These are phyloP conservation scores for Plasmodium inui DNA, from an alignment of 169 alveolate genomes.

Conservation along the genomic window DNA sequence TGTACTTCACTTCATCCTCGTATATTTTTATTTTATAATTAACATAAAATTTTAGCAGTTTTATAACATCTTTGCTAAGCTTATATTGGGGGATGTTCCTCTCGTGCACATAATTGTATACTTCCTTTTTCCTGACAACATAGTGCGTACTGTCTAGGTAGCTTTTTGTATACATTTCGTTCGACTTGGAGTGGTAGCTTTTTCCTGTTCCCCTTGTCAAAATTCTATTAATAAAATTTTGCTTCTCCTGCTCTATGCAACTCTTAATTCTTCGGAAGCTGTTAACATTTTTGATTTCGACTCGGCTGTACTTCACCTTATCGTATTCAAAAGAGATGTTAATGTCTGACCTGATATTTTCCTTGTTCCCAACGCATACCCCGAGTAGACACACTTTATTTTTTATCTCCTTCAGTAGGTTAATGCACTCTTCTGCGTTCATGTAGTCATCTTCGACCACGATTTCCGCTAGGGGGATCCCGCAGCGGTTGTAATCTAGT, in stretches of 20 bases:
- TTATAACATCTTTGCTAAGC: conserved; percentile 17
- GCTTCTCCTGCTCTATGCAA: conserved; percentile 47
- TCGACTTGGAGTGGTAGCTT: neutral
- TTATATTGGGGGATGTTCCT: conserved; percentile 61
- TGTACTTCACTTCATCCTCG: conserved; percentile 66
- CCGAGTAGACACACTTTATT: conserved; percentile 77
- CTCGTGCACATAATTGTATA: conserved; percentile 62
- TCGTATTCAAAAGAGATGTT: conserved; percentile 79
- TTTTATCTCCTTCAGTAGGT: conserved; percentile 77
- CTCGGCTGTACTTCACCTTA: conserved; percentile 67
- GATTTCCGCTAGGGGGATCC: conserved; percentile 83
- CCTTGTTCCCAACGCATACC: conserved; percentile 83
- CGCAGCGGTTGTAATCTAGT: conserved; percentile 85
- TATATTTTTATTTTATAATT: conserved; percentile 74
- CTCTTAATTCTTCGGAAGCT: conserved; percentile 78
- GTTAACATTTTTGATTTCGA: conserved; percentile 83
- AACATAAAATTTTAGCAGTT: conserved; percentile 63
- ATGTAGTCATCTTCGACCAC: conserved; percentile 79
- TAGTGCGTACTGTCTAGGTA: conserved; percentile 60
- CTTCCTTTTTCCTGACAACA: conserved; percentile 55
- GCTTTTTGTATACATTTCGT: conserved; percentile 53
- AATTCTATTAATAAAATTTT: conserved; percentile 32
- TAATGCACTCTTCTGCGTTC: conserved; percentile 80
- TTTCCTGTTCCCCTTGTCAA: neutral
- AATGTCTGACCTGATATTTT: conserved; percentile 84